Conservation (phyloP, 345 rosid genomes). For the Eutrema heterophyllum region DNA sequence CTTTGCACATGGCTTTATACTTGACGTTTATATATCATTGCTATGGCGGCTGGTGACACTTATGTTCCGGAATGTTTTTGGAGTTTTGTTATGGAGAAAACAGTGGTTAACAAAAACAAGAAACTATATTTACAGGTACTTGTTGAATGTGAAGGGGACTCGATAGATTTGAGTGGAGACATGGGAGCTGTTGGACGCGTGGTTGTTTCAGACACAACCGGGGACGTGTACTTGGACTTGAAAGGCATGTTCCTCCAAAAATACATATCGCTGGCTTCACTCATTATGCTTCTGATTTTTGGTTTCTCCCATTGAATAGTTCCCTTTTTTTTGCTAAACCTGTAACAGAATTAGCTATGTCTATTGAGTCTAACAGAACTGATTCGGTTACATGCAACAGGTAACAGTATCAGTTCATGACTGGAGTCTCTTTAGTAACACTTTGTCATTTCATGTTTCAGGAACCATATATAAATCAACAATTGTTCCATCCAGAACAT, state of each 20-base stretch:
- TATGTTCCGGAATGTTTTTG: not conserved
- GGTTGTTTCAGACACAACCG: conserved; percentile 59
- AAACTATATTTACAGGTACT: conserved; percentile 57
- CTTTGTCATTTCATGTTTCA: conserved; percentile 40
- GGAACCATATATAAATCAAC: conserved; percentile 89
- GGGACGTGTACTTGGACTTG: conserved; percentile 71
- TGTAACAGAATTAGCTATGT: conserved; percentile 1
- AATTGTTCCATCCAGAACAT: conserved; percentile 86
- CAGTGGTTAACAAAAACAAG: not conserved
- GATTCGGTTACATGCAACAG: not conserved
- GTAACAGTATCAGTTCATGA: not conserved
- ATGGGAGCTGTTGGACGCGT: conserved; percentile 94
- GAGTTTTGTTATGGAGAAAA: not conserved
- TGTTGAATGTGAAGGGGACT: conserved; percentile 93
- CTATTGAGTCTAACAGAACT: not conserved
- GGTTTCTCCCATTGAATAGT: no score
- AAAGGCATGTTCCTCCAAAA: conserved; percentile 52
- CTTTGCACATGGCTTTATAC: conserved; percentile 5
- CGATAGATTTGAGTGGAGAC: conserved; percentile 94
- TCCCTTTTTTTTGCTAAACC: not conserved
- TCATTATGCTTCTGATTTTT: not conserved
- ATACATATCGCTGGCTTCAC: not conserved
- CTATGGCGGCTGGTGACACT: not conserved
- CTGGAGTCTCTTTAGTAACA: conserved; percentile 2
- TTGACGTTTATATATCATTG: not conserved